Percentiles rank a stretch among this genome's conserved stretches.
These are phyloP conservation scores for Penicillium corylophilum DNA, from an alignment of 2,329 filamentous ascomycete species.

Conservation along the genomic window DNA sequence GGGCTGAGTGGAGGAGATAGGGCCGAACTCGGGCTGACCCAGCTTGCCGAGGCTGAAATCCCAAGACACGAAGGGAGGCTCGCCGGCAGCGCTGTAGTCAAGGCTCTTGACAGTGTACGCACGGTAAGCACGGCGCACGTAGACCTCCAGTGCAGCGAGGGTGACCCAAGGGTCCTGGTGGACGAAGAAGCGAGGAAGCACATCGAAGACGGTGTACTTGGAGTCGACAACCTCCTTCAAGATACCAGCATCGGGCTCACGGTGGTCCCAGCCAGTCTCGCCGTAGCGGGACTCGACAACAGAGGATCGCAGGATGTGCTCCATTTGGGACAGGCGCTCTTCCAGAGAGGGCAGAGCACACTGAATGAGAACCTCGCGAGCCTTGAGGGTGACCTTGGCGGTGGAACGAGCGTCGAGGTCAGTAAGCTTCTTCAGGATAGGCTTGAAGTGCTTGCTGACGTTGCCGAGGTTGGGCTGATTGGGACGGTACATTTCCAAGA, in stretches of 20 bases:
- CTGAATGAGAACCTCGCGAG: conserved; percentile 94
- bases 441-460: conserved; percentile 82
- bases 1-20: conserved; percentile 70
- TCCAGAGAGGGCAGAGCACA: conserved; percentile 94
- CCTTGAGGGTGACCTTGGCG: conserved; percentile 95
- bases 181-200: conserved; percentile 90
- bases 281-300: conserved; percentile 97
- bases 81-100: conserved; percentile 73
- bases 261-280: conserved; percentile 94
- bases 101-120: conserved; percentile 89
- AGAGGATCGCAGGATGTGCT: conserved; percentile 93
- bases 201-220: conserved; percentile 97
- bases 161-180: conserved; percentile 94
- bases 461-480: conserved; percentile 90
- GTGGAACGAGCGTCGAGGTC: conserved; percentile 84
- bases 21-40: conserved; percentile 85
- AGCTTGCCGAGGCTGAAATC: conserved; percentile 94
- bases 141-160: conserved; percentile 89
- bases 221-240: conserved; percentile 98
- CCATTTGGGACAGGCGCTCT: conserved; percentile 94
- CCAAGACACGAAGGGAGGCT: conserved; percentile 81
- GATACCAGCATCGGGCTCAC: conserved; percentile 83
- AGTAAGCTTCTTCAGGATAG: conserved; percentile 77
- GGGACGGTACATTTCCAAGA: conserved; percentile 89
- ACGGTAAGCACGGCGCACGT: conserved; percentile 93